phyloP scores from a whole-genome alignment of 306 rosid species.

The Citrullus amarus region DNA sequence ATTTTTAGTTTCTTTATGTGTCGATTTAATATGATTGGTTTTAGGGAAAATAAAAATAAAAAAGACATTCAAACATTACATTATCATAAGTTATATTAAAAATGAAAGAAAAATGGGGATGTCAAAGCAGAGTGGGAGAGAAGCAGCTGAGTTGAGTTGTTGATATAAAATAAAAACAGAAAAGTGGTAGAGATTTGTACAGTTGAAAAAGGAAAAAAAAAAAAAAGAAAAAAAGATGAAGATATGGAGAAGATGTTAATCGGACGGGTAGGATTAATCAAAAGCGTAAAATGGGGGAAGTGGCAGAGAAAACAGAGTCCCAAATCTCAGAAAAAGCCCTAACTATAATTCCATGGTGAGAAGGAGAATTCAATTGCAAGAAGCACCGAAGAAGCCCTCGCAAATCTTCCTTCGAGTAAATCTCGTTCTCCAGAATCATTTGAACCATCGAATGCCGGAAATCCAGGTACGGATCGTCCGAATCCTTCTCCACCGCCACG shows the following conservation, averaged over 20 bases:
- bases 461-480: slow-evolving; percentile 83
- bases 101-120: no score
- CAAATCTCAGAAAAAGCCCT: slow-evolving; percentile 88
- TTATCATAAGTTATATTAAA: no score
- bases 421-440: slow-evolving; percentile 86
- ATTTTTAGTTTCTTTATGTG: no score
- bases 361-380: slow-evolving; percentile 63
- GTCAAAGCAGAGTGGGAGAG: no score
- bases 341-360: slow-evolving; percentile 63
- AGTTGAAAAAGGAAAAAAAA: not conserved
- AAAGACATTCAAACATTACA: no score
- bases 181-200: not conserved
- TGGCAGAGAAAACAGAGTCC: slow-evolving; percentile 63
- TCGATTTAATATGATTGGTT: no score
- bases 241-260: not conserved
- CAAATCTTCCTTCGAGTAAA: slow-evolving; percentile 65
- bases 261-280: not conserved
- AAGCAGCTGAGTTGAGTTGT: no score
- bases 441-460: slow-evolving; percentile 83
- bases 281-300: slow-evolving; percentile 2
- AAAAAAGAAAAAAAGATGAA: no score
- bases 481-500: slow-evolving; percentile 86
- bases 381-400: slow-evolving; percentile 68
- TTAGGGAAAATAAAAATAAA: no score
- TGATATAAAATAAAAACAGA: not conserved